These are phyloP conservation scores for Taxawa tesnikishii DNA, from an alignment of 2,329 filamentous ascomycete genomes.

Conservation along the genomic window DNA sequence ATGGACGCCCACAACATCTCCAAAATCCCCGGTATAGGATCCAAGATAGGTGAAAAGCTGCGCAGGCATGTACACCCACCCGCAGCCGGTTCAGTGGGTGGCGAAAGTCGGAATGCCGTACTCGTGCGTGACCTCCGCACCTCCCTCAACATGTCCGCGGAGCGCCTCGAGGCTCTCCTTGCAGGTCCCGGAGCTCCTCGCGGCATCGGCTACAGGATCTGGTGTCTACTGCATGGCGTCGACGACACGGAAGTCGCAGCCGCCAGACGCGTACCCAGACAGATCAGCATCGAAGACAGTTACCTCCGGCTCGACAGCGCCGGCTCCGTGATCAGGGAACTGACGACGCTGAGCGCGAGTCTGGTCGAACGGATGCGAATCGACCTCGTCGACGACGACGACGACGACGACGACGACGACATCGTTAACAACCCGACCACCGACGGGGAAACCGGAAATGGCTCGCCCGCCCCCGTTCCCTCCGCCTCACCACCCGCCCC, in stretches of 20 bases:
- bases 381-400: conserved; percentile 53
- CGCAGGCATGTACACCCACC: conserved; percentile 45
- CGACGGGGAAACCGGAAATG: conserved; percentile 37
- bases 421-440: background rate
- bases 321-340: conserved; percentile 52
- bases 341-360: conserved; percentile 55
- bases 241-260: conserved; percentile 64
- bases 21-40: conserved; percentile 76
- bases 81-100: conserved; percentile 34
- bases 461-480: conserved; percentile 68
- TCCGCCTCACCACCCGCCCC: conserved; percentile 69
- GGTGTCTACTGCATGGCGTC: conserved; percentile 68
- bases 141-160: conserved; percentile 50
- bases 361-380: conserved; percentile 66
- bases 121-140: conserved; percentile 54
- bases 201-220: conserved; percentile 61
- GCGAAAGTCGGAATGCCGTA: conserved; percentile 42
- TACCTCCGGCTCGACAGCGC: conserved; percentile 60
- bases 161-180: conserved; percentile 55
- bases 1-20: conserved; percentile 65
- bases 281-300: conserved; percentile 92
- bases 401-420: conserved; percentile 32
- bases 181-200: conserved; percentile 56
- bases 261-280: conserved; percentile 60
- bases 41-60: conserved; percentile 59